phyloP scores from a whole-genome alignment of 768 basidiomycete genomes.

The Mrakia frigida region DNA sequence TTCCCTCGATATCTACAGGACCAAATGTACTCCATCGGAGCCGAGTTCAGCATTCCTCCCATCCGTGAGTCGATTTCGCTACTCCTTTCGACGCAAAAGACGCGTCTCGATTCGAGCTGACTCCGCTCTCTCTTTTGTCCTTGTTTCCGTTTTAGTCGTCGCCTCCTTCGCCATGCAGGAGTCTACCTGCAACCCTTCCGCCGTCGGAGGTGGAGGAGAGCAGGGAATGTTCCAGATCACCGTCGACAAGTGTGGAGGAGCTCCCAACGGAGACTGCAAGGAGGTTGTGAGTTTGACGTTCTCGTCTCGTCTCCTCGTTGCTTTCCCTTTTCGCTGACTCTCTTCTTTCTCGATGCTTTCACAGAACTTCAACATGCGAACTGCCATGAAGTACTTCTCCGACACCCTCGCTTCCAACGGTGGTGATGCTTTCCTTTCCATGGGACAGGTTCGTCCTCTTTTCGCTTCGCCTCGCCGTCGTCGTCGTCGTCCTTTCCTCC shows the following conservation, averaged over 20 bases:
- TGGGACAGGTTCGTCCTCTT: constrained; percentile 48
- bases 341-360: not conserved
- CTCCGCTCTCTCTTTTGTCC: not conserved
- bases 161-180: constrained; percentile 90
- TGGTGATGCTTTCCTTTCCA: constrained; percentile 45
- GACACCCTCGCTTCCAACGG: constrained; percentile 32
- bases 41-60: constrained; percentile 51
- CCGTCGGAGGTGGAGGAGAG: constrained; percentile 70
- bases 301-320: not conserved
- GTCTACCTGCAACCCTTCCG: constrained; percentile 61
- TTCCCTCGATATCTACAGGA: not conserved
- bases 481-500: too few species aligned
- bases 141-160: constrained; percentile 47
- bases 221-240: constrained; percentile 58
- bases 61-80: constrained; percentile 52
- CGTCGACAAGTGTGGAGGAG: constrained; percentile 37
- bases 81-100: not conserved
- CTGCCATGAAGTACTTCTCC: constrained; percentile 29
- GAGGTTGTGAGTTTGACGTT: constrained; percentile 38
- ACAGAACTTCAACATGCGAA: constrained; percentile 25
- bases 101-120: not conserved
- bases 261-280: constrained; percentile 37
- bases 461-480: not conserved
- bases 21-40: constrained; percentile 39
- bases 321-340: not conserved